A percentile compares a stretch with the other conserved stretches of the same genome.
Evolutionary conservation across 331 rosid genomes (phyloP).

Genomic region (Prunus yedoensis): DNA sequence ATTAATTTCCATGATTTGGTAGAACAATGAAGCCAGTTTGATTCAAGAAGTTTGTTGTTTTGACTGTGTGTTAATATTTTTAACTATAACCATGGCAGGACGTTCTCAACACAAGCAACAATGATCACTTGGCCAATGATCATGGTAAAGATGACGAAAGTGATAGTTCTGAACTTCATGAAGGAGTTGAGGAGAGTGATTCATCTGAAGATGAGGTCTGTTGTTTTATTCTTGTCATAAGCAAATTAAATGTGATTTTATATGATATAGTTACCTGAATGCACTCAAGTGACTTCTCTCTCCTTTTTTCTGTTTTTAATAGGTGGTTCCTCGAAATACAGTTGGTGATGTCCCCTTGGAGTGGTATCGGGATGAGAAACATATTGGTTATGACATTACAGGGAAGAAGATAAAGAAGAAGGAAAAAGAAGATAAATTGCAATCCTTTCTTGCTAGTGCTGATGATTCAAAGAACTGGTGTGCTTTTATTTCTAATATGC

Average conservation of each 20-base stretch:
- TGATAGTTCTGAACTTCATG: conserved; percentile 44
- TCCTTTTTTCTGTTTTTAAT: conserved; percentile 5
- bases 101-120: conserved; percentile 4
- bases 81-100: conserved; percentile 45
- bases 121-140: conserved; percentile 15
- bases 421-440: conserved; percentile 74
- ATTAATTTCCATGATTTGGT: background rate
- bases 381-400: conserved; percentile 77
- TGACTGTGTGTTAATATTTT: conserved; percentile 19
- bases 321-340: conserved; percentile 87
- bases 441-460: conserved; percentile 65
- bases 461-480: conserved; percentile 88
- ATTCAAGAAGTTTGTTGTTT: background rate
- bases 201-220: conserved; percentile 96
- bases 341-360: conserved; percentile 82
- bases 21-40: background rate
- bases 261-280: background rate
- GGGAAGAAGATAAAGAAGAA: conserved; percentile 85
- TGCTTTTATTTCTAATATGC: conserved; percentile 8
- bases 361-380: conserved; percentile 86
- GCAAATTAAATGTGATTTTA: background rate
- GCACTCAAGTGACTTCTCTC: background rate
- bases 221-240: background rate
- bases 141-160: conserved; percentile 35
- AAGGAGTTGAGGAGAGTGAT: conserved; percentile 72